These are phyloP conservation scores for Globisporangium cederbergense DNA, from an alignment of 352 stramenopile species.

Conservation along the genomic window DNA sequence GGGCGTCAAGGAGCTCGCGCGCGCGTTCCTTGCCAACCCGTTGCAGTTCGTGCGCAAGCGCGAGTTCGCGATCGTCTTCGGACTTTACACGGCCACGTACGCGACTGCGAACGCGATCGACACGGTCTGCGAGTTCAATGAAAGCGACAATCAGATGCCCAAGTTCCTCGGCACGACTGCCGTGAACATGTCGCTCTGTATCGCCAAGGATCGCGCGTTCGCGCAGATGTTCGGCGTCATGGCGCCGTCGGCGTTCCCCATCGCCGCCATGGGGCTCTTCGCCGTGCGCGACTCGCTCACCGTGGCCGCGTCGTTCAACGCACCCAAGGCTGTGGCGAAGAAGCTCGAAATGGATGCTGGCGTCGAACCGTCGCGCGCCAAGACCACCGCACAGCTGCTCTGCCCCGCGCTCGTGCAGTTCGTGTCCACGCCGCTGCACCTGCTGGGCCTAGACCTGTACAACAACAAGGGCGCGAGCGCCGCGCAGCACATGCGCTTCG, in stretches of 20 bases:
- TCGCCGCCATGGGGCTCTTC: constrained; percentile 83
- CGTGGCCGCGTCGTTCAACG: constrained; percentile 86
- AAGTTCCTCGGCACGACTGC: constrained; percentile 87
- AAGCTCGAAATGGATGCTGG: constrained; percentile 49
- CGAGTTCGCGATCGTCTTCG: constrained; percentile 89
- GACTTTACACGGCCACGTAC: constrained; percentile 90
- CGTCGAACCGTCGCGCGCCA: constrained; percentile 48
- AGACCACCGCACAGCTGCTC: constrained; percentile 71
- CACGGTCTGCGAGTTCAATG: constrained; percentile 76
- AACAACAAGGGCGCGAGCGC: constrained; percentile 56
- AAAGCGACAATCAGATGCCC: constrained; percentile 77
- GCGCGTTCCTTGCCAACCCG: constrained; percentile 59
- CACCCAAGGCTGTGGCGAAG: constrained; percentile 62
- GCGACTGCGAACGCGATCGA: constrained; percentile 83
- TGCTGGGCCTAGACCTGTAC: constrained; percentile 88
- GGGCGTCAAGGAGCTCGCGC: constrained; percentile 62
- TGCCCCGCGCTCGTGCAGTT: constrained; percentile 86
- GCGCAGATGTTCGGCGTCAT: constrained; percentile 90
- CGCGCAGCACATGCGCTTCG: constrained; percentile 43
- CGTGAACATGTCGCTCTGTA: constrained; percentile 90
- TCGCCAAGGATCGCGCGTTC: constrained; percentile 91
- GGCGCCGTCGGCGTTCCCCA: constrained; percentile 65
- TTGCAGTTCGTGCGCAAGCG: constrained; percentile 81
- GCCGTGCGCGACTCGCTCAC: constrained; percentile 84
- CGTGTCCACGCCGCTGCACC: constrained; percentile 85